A percentile compares a stretch with the other conserved stretches of the same genome.
Conservation (phyloP, 2,329 filamentous ascomycete genomes). For the Epichloe uncinata region DNA sequence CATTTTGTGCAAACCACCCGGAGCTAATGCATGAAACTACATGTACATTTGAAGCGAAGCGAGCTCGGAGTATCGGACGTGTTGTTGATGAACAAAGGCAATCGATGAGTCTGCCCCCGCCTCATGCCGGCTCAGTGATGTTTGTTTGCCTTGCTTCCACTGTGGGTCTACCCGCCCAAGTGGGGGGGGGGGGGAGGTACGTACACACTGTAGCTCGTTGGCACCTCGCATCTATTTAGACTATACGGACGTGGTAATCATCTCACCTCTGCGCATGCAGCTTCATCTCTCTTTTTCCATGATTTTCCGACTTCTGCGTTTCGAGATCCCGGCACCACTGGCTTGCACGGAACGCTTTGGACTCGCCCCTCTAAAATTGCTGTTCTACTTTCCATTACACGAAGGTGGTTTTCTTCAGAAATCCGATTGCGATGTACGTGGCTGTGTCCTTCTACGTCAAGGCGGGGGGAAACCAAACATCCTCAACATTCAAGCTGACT, state of each 20-base stretch:
- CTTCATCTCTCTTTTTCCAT: background rate
- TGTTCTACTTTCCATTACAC: background rate
- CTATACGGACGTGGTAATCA: background rate
- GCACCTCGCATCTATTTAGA: too few species aligned
- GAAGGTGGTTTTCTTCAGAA: background rate
- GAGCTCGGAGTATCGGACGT: background rate
- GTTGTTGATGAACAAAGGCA: background rate
- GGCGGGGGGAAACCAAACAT: background rate
- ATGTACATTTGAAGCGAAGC: background rate
- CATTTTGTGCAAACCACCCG: too few species aligned
- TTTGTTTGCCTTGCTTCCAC: background rate
- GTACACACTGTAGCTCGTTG: too few species aligned
- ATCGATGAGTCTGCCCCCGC: background rate
- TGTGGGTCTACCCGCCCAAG: background rate
- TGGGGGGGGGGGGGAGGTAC: too few species aligned
- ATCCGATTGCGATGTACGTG: background rate
- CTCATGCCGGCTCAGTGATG: background rate
- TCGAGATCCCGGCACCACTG: background rate
- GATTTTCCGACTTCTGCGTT: background rate
- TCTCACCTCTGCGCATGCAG: background rate
- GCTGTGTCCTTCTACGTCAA: background rate
- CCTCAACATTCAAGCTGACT: conserved; percentile 1
- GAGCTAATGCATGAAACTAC: too few species aligned
- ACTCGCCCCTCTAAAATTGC: background rate
- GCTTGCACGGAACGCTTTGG: background rate